phyloP scores from a whole-genome alignment of 139 green algal species.

The Chlamydomonas sp. region DNA sequence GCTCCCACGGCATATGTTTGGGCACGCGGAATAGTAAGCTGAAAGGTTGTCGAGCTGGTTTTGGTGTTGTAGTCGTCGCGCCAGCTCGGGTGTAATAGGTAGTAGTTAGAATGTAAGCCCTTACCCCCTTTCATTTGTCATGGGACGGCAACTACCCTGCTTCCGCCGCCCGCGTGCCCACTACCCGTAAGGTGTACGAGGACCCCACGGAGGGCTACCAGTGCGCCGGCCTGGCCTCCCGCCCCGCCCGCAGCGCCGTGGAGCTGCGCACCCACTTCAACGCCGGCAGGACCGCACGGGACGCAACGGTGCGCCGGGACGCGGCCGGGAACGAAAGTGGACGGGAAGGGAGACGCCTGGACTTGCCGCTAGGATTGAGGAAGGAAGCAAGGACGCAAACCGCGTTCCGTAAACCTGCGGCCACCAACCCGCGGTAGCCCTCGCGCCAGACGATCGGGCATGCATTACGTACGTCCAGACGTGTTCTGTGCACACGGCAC shows the following conservation, averaged over 20 bases:
- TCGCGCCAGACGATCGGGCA: too few species aligned
- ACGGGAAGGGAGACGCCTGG: not conserved
- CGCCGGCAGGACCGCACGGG: slow-evolving; percentile 45
- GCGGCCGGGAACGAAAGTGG: not conserved
- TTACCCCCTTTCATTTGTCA: not conserved
- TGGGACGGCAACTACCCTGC: not conserved
- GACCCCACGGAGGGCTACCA: slow-evolving; percentile 51
- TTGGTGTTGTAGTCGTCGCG: not conserved
- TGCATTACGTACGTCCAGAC: too few species aligned
- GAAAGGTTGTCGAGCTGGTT: too few species aligned
- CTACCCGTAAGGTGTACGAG: slow-evolving; percentile 40
- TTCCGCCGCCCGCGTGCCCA: not conserved
- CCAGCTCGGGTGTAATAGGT: not conserved
- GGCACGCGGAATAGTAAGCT: too few species aligned
- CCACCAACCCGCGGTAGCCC: too few species aligned
- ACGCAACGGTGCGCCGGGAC: slow-evolving; percentile 34
- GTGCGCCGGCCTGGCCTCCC: slow-evolving; percentile 48
- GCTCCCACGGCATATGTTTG: too few species aligned
- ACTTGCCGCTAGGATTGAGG: not conserved
- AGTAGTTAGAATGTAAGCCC: not conserved
- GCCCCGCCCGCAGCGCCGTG: slow-evolving; percentile 36
- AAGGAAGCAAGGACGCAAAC: not conserved
- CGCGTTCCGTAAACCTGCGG: too few species aligned
- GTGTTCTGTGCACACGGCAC: not conserved
- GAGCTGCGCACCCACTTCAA: slow-evolving; percentile 62